Percentiles rank a stretch among this genome's conserved stretches.
Conservation (phyloP, 1,139 yeast species). For the Lodderomyces theae region DNA sequence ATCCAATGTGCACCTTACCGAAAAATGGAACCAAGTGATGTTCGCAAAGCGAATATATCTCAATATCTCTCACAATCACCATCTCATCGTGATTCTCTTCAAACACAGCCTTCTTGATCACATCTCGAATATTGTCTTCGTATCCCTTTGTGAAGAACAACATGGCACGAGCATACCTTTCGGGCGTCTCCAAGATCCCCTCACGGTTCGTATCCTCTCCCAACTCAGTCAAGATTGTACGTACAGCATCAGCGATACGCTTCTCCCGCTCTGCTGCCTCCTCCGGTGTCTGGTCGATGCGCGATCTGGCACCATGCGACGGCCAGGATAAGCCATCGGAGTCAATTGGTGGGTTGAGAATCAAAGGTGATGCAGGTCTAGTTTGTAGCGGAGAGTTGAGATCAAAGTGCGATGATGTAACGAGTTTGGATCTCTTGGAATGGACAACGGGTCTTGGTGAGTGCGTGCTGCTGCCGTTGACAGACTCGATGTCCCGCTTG, state of each 20-base stretch:
- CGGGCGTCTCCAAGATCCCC: conserved; percentile 92
- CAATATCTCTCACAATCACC: conserved; percentile 96
- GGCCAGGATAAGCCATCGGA: conserved; percentile 95
- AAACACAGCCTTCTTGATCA: conserved; percentile 90
- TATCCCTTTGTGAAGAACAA: conserved; percentile 93
- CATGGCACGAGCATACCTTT: conserved; percentile 95
- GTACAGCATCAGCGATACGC: conserved; percentile 83
- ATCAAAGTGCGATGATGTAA: conserved; percentile 6
- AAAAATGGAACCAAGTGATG: conserved; percentile 96
- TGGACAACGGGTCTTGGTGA: conserved; percentile 26
- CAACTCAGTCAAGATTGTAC: conserved; percentile 73
- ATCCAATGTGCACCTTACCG: conserved; percentile 95
- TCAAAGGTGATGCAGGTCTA: conserved; percentile 79
- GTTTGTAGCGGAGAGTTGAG: conserved; percentile 55
- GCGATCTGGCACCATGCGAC: conserved; percentile 73
- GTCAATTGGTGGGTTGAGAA: conserved; percentile 82
- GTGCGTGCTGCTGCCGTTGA: conserved; percentile 5
- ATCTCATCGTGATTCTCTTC: conserved; percentile 98
- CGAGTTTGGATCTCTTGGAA: conserved; percentile 24
- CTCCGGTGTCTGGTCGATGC: conserved; percentile 65
- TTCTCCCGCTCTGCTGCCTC: conserved; percentile 62
- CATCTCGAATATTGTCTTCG: conserved; percentile 87
- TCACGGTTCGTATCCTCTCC: conserved; percentile 92
- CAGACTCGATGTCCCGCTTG: not conserved
- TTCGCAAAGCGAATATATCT: conserved; percentile 88